A percentile compares a stretch with the other conserved stretches of the same genome.
These are phyloP conservation scores for Coemansia sp. DNA, from an alignment of 192 early-diverging fungal species.

Conservation along the genomic window DNA sequence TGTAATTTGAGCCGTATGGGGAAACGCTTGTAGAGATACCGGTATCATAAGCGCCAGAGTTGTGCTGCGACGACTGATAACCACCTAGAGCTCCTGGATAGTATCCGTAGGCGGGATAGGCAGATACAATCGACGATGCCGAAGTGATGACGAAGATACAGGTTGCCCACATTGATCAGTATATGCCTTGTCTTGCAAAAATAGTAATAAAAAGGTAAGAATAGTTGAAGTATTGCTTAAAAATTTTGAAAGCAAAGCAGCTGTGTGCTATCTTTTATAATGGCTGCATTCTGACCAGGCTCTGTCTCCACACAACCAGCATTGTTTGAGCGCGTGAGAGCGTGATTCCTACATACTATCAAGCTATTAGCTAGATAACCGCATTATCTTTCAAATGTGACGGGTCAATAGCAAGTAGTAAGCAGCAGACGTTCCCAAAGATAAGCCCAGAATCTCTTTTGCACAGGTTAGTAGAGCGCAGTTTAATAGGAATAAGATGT, in stretches of 20 bases:
- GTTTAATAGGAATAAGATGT: too few relatives aligned
- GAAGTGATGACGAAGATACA: slow-evolving; percentile 1
- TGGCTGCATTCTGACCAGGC: too few relatives aligned
- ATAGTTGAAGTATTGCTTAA: background rate
- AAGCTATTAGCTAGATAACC: background rate
- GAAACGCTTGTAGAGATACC: slow-evolving; percentile 20
- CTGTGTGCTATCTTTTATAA: background rate
- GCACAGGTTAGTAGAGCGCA: background rate
- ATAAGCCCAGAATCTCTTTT: background rate
- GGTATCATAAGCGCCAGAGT: slow-evolving; percentile 39
- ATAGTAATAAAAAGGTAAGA: too few relatives aligned
- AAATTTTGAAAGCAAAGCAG: background rate
- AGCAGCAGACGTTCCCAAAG: background rate
- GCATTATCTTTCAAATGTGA: background rate
- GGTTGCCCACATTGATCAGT: background rate
- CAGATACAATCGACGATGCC: slow-evolving; percentile 7
- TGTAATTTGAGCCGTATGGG: slow-evolving; percentile 29
- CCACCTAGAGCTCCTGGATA: slow-evolving; percentile 22
- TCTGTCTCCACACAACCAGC: background rate
- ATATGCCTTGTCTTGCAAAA: background rate
- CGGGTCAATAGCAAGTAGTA: background rate
- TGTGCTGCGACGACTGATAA: slow-evolving; percentile 26
- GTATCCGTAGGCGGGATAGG: slow-evolving; percentile 29
- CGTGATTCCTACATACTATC: background rate
- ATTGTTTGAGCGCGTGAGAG: background rate